phyloP scores from a whole-genome alignment of 345 rosid species.

The Salix purpurea region DNA sequence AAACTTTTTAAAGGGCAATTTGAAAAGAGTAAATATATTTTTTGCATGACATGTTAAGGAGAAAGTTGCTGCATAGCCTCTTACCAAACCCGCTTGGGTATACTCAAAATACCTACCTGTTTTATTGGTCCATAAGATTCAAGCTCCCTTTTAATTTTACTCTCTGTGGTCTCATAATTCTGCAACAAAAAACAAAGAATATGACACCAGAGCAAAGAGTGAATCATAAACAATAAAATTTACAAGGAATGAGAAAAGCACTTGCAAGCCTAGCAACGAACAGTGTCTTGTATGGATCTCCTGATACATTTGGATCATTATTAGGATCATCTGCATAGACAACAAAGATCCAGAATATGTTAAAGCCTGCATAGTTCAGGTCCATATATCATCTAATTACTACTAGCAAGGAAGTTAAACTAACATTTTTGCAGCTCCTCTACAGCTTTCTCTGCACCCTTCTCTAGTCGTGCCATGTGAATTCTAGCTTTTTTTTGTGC shows the following conservation, averaged over 20 bases:
- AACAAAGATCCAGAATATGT: neutral
- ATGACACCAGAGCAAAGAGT: conserved; percentile 9
- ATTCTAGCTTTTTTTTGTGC: conserved; percentile 71
- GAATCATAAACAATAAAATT: conserved; percentile 1
- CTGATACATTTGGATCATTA: conserved; percentile 69
- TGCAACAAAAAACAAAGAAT: conserved; percentile 36
- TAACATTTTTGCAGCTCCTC: conserved; percentile 76
- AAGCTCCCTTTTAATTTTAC: conserved; percentile 99
- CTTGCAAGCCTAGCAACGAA: conserved; percentile 95
- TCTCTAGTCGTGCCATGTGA: conserved; percentile 69
- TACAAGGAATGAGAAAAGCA: conserved; percentile 3
- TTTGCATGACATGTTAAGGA: conserved; percentile 17
- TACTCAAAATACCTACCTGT: conserved; percentile 85
- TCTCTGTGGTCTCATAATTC: conserved; percentile 96
- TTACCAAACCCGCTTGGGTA: conserved; percentile 75
- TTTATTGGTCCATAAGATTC: conserved; percentile 98
- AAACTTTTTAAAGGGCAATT: neutral
- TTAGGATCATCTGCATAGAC: conserved; percentile 71
- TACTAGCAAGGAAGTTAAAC: conserved; percentile 13
- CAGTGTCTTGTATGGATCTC: conserved; percentile 97
- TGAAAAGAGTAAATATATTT: neutral
- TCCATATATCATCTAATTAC: neutral
- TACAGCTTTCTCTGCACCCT: conserved; percentile 78
- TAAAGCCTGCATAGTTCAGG: conserved; percentile 1
- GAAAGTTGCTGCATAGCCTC: conserved; percentile 41